Evolutionary conservation across 768 basidiomycete genomes (phyloP).

Genomic region (Sporobolomyces pararoseus): DNA sequence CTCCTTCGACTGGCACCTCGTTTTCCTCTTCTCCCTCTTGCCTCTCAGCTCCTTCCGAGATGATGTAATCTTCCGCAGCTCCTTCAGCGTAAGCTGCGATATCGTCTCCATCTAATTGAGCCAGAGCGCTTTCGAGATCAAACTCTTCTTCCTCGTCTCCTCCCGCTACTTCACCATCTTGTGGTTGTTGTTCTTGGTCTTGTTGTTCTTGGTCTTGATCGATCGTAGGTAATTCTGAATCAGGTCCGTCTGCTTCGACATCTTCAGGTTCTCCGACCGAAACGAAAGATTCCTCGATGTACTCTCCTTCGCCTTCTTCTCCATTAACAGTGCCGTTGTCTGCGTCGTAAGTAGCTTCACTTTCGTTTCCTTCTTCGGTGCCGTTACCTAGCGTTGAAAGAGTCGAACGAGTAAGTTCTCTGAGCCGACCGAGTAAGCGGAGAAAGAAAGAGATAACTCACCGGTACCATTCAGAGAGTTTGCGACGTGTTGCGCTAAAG

Average conservation of each 20-base stretch:
- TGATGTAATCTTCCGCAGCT: conserved; percentile 17
- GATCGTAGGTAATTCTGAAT: conserved; percentile 12
- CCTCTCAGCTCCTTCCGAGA: background rate
- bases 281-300: conserved; percentile 4
- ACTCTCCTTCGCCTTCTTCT: background rate
- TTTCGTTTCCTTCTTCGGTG: background rate
- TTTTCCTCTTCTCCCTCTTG: background rate
- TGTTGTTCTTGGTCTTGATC: background rate
- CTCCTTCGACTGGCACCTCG: background rate
- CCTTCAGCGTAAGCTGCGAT: conserved; percentile 34
- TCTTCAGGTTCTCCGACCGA: background rate
- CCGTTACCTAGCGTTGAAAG: background rate
- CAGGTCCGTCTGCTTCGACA: conserved; percentile 23
- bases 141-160: conserved; percentile 11
- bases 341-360: background rate
- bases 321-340: background rate
- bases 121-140: conserved; percentile 27
- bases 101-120: conserved; percentile 33
- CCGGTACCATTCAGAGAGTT: conserved; percentile 1
- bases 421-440: background rate
- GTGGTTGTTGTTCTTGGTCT: too few species aligned
- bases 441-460: background rate
- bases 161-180: background rate
- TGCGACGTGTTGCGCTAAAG: conserved; percentile 37
- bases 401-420: background rate